Conservation (phyloP, 2,329 filamentous ascomycete species). For the Diplodia intermedia region DNA sequence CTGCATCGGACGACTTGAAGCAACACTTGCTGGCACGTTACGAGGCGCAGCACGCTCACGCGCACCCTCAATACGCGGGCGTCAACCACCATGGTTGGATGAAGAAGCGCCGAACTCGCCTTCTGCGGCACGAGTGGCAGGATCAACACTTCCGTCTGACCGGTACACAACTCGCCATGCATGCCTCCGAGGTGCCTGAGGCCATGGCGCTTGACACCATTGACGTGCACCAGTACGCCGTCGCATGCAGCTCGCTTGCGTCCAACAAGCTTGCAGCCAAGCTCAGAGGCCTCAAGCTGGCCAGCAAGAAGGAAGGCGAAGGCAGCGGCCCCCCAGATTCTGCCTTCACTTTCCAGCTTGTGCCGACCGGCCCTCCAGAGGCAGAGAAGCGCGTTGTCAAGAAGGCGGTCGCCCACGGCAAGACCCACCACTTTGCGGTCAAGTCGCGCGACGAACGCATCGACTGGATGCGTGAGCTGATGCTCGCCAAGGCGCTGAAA, state of each 20-base stretch:
- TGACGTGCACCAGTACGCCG: slow-evolving; percentile 87
- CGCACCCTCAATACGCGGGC: slow-evolving; percentile 49
- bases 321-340: slow-evolving; percentile 59
- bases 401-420: slow-evolving; percentile 63
- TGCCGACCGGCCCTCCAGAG: slow-evolving; percentile 56
- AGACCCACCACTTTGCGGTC: slow-evolving; percentile 94
- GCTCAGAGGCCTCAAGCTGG: slow-evolving; percentile 76
- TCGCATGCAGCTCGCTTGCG: slow-evolving; percentile 79
- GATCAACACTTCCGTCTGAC: slow-evolving; percentile 89
- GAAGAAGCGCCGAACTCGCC: slow-evolving; percentile 89
- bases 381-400: slow-evolving; percentile 48
- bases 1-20: slow-evolving; percentile 32
- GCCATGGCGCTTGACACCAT: slow-evolving; percentile 79
- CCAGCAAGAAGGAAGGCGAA: slow-evolving; percentile 62
- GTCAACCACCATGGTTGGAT: slow-evolving; percentile 83
- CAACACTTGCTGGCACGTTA: slow-evolving; percentile 27
- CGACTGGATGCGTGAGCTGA: slow-evolving; percentile 95
- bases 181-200: slow-evolving; percentile 59
- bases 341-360: slow-evolving; percentile 84
- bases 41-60: slow-evolving; percentile 42
- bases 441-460: slow-evolving; percentile 87
- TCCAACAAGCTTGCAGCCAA: slow-evolving; percentile 85
- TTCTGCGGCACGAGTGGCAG: slow-evolving; percentile 92
- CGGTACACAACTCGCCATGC: slow-evolving; percentile 68
- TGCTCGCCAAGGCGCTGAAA: slow-evolving; percentile 86